Evolutionary conservation across 805 yeast genomes (phyloP), one percentile per base, ranked within the genome.

Genomic region (Candida vartiovaarae): DNA sequence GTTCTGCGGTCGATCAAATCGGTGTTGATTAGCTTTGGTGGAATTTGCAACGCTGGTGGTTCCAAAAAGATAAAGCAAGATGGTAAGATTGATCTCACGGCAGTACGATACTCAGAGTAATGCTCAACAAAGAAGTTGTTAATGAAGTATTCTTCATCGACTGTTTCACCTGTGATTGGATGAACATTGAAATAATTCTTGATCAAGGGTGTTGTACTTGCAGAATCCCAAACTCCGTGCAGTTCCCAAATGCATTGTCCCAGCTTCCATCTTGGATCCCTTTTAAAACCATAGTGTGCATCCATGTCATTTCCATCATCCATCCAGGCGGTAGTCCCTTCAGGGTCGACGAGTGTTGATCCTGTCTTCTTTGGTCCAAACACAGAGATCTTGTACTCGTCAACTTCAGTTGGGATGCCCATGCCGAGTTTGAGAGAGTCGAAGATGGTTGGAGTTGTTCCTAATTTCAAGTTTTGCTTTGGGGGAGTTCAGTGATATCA

Each of bases 181-280:
- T 70, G 59, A 11, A 50, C 48, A 8, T 52, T 49, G 51, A 84
- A 84, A 61, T 78, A 84, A 46, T 76, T 66, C 0, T 82, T 75
- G 28, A 60, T 57, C 24, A 76, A 44, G 20, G 79, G 54, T 6
- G 46, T 48, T 0, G 66, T 63, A 8, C 68, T 57, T 2, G 52
- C 51, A 2, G 69, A 43, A 40, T 74, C 74, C 95, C 96, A 91
- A 10, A 91, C 82, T 0, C 82, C 85, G 53, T 82, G 82, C 45
- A 77, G 79, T 10, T 84, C 89, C 82, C 86, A 90, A 10, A 89
- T 71, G 63, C 97, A 91, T 38, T 67, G 68, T 0, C 93, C 95
- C 1, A 82, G 57, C 36, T 64, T 56, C 97, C 97, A 91, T 1
- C 62, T 63, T 0, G 68, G 54, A 39, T 64, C 70, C 54, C 97